Evolutionary conservation across 23 red algal genomes (phyloP).

Genomic region (Gracilariopsis chorda): DNA sequence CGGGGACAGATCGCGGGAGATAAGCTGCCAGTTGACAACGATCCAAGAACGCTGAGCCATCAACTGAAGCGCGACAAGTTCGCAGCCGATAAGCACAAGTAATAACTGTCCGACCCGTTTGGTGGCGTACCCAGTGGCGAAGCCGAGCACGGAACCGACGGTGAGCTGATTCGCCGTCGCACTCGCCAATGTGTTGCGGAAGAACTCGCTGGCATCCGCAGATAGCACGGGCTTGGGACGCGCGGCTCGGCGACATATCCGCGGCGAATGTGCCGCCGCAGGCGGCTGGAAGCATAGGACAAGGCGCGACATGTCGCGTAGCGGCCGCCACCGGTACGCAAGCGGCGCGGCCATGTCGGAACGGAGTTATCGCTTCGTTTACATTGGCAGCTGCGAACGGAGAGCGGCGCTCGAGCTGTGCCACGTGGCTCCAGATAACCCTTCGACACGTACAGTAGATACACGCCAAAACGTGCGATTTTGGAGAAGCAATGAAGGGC

Average conservation of each 20-base stretch:
- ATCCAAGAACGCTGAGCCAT: conserved; percentile 77
- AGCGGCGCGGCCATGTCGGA: too few species aligned
- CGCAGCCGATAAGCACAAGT: conserved; percentile 45
- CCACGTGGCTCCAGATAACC: too few species aligned
- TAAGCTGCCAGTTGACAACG: conserved; percentile 56
- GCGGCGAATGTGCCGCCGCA: background rate
- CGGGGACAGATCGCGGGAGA: conserved; percentile 63
- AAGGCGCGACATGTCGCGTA: background rate
- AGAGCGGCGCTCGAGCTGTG: too few species aligned
- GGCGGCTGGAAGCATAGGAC: background rate
- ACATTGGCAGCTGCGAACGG: too few species aligned
- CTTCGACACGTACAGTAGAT: too few species aligned
- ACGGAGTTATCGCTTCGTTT: too few species aligned
- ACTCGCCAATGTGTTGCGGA: background rate
- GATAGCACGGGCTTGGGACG: background rate
- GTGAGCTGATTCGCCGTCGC: conserved; percentile 51
- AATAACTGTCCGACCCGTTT: conserved; percentile 59
- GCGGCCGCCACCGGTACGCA: too few species aligned
- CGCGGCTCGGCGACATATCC: background rate
- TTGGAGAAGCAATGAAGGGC: too few species aligned
- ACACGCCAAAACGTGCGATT: too few species aligned
- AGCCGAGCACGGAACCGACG: conserved; percentile 50
- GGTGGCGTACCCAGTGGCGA: conserved; percentile 69
- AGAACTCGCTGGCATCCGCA: background rate
- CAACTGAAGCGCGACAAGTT: conserved; percentile 60